phyloP scores from a whole-genome alignment of 108 stramenopile species.

The Heterococcus sp. region DNA sequence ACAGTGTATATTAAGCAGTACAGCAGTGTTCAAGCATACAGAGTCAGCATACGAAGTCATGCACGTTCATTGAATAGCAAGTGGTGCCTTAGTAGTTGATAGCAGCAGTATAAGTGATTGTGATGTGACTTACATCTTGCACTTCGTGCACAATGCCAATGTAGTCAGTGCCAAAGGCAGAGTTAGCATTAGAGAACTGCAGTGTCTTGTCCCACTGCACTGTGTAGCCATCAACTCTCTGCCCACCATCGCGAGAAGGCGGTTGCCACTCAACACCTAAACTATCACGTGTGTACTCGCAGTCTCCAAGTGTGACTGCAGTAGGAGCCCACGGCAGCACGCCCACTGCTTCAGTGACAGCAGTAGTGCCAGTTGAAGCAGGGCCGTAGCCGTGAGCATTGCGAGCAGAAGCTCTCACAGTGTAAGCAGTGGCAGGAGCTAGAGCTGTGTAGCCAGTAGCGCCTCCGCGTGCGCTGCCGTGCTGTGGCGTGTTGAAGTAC shows the following conservation, averaged over 20 bases:
- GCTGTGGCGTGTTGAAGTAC: not conserved
- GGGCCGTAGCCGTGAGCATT: conserved; percentile 29
- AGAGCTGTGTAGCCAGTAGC: conserved; percentile 11
- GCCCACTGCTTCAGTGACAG: conserved; percentile 32
- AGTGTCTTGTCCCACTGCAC: conserved; percentile 70
- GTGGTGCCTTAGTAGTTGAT: too few species aligned
- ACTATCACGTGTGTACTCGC: conserved; percentile 32
- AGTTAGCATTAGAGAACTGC: conserved; percentile 53
- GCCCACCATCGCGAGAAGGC: conserved; percentile 67
- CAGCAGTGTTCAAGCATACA: not conserved
- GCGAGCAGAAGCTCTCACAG: conserved; percentile 21
- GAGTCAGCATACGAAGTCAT: too few species aligned
- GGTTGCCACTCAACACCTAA: conserved; percentile 55
- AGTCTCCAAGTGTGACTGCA: conserved; percentile 54
- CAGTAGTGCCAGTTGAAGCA: not conserved
- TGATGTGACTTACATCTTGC: conserved; percentile 62
- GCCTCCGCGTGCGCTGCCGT: not conserved
- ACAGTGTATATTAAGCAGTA: not conserved
- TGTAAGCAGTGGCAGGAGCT: conserved; percentile 6
- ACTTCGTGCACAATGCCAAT: conserved; percentile 67
- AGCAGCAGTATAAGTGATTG: too few species aligned
- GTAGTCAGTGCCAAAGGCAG: conserved; percentile 59
- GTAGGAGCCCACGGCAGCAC: conserved; percentile 45
- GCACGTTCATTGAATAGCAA: too few species aligned
- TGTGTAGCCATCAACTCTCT: conserved; percentile 63